Conservation (phyloP, 441 rosid genomes). For the Euphorbia schlechtendalii region DNA sequence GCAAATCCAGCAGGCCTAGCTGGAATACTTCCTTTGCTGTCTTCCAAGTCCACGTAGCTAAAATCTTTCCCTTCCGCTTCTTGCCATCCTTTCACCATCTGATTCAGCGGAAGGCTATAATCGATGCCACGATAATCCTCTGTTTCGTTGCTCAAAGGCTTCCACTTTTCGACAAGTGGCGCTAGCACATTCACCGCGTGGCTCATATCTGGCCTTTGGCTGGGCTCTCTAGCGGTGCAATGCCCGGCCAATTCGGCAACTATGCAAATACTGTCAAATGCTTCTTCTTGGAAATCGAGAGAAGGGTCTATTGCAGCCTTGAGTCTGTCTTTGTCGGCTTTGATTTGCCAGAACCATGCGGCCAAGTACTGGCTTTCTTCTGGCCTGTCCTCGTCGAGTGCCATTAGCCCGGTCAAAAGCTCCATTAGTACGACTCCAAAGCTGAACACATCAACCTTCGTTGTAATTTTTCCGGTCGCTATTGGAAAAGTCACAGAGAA, state of each 20-base stretch:
- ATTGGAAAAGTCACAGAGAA: conserved; percentile 11
- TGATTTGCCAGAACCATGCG: conserved; percentile 63
- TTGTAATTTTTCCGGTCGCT: conserved; percentile 75
- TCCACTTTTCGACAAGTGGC: conserved; percentile 69
- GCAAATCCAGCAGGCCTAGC: conserved; percentile 67
- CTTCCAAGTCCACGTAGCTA: conserved; percentile 41
- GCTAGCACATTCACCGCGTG: conserved; percentile 60
- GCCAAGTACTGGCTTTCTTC: conserved; percentile 72
- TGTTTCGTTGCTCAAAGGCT: conserved; percentile 38
- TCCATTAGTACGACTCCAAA: conserved; percentile 79
- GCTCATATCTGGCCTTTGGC: conserved; percentile 73
- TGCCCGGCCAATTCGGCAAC: conserved; percentile 68
- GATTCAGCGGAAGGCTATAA: conserved; percentile 64
- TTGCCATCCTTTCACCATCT: conserved; percentile 79
- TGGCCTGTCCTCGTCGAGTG: conserved; percentile 60
- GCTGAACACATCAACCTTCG: conserved; percentile 71
- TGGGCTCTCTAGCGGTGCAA: conserved; percentile 65
- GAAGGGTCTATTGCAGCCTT: conserved; percentile 49
- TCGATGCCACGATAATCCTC: conserved; percentile 68
- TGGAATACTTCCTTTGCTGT: conserved; percentile 68
- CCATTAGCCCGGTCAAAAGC: conserved; percentile 60
- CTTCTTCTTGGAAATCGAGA: conserved; percentile 47
- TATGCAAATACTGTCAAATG: conserved; percentile 44
- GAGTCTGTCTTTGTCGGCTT: conserved; percentile 45
- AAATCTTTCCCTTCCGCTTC: conserved; percentile 63